A percentile compares a stretch with the other conserved stretches of the same genome.
These are phyloP conservation scores for Tinospora cordifolia DNA, from an alignment of 164 flowering plant genomes.

Conservation along the genomic window DNA sequence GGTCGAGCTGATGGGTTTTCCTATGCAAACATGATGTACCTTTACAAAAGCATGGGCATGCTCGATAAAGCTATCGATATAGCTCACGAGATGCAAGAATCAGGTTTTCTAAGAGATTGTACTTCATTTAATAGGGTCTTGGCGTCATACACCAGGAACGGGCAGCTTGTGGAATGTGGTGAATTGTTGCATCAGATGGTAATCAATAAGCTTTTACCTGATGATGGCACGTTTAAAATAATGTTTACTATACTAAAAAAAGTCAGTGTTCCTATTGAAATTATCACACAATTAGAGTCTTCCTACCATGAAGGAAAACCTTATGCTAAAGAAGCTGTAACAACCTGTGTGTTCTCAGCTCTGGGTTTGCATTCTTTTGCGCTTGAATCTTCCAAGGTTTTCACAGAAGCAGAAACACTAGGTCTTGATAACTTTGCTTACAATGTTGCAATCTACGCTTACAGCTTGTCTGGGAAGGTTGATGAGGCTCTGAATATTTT, in stretches of 20 bases:
- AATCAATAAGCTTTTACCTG: slow-evolving; percentile 43
- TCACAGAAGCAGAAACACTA: slow-evolving; percentile 26
- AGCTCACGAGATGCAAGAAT: slow-evolving; percentile 71
- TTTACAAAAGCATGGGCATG: slow-evolving; percentile 75
- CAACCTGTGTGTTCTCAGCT: slow-evolving; percentile 46
- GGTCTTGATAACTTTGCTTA: slow-evolving; percentile 45
- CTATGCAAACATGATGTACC: slow-evolving; percentile 70
- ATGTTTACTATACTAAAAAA: slow-evolving; percentile 59
- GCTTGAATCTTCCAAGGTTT: slow-evolving; percentile 42
- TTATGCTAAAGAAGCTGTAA: slow-evolving; percentile 51
- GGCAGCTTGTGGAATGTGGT: slow-evolving; percentile 60
- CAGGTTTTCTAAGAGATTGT: slow-evolving; percentile 55
- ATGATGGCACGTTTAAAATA: slow-evolving; percentile 49
- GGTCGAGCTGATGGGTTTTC: slow-evolving; percentile 66
- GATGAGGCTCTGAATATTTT: slow-evolving; percentile 59
- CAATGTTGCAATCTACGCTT: slow-evolving; percentile 69
- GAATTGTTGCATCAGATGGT: slow-evolving; percentile 74
- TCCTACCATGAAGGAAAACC: slow-evolving; percentile 56
- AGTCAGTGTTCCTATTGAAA: slow-evolving; percentile 51
- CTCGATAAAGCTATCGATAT: slow-evolving; percentile 67
- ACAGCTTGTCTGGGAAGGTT: slow-evolving; percentile 41
- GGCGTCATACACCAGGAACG: slow-evolving; percentile 60
- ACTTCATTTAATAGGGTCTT: slow-evolving; percentile 55
- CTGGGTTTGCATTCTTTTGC: slow-evolving; percentile 64
- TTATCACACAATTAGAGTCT: slow-evolving; percentile 51